Conservation (phyloP, 176 grass and related monocot genomes). For the Otatea glauca region DNA sequence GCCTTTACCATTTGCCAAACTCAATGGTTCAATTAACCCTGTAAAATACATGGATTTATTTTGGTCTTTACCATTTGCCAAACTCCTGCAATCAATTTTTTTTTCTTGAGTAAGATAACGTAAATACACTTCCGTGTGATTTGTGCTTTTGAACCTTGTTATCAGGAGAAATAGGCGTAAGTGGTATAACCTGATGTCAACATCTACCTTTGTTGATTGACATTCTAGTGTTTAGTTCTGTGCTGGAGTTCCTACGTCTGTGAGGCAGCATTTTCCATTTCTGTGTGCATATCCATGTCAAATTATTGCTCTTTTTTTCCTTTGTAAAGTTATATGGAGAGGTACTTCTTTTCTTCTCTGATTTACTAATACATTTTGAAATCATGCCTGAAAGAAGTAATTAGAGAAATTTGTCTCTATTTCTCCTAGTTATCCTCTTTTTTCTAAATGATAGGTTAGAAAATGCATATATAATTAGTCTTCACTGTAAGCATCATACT, state of each 20-base stretch:
- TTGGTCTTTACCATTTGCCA: not conserved
- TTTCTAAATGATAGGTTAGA: not conserved
- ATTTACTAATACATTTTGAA: not conserved
- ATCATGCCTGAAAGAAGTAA: conserved; percentile 21
- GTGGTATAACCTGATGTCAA: not conserved
- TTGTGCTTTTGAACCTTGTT: conserved; percentile 3
- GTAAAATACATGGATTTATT: not conserved
- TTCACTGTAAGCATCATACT: conserved; percentile 6
- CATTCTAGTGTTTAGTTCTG: not conserved
- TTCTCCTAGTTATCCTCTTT: not conserved
- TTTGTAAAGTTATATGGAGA: not conserved
- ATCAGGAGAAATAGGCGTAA: not conserved
- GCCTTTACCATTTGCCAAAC: not conserved
- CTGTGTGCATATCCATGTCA: not conserved
- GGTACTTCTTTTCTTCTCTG: not conserved
- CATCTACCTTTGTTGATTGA: not conserved
- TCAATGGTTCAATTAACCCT: conserved; percentile 5
- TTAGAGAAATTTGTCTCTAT: not conserved
- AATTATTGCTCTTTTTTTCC: not conserved
- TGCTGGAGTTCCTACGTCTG: not conserved
- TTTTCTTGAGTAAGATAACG: not conserved
- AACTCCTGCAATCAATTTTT: not conserved
- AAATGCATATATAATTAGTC: conserved; percentile 14
- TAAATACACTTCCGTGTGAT: not conserved
- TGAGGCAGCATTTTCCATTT: not conserved